A percentile compares a stretch with the other conserved stretches of the same genome.
Conservation (phyloP, 2,329 filamentous ascomycete genomes). For the Xylaria sp. region DNA sequence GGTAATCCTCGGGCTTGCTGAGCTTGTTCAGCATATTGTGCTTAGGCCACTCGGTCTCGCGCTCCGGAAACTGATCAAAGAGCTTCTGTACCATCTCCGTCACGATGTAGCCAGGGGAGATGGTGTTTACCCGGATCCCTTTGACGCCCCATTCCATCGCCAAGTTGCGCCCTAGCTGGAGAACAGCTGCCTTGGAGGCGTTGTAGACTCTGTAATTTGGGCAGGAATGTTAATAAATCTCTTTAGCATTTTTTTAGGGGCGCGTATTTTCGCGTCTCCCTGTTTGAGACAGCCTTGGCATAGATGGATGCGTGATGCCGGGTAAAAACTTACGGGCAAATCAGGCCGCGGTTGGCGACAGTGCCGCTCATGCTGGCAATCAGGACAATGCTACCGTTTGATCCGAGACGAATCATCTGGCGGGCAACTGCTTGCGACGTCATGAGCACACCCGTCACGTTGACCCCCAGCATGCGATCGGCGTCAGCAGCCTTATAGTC, state of each 20-base stretch:
- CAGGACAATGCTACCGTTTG: constrained; percentile 66
- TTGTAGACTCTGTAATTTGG: constrained; percentile 68
- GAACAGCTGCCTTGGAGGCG: constrained; percentile 74
- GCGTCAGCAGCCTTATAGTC: constrained; percentile 79
- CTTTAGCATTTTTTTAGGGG: neutral
- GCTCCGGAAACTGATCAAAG: constrained; percentile 76
- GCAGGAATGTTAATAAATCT: neutral
- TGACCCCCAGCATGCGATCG: constrained; percentile 81
- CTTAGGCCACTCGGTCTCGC: constrained; percentile 71
- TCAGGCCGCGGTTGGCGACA: constrained; percentile 66
- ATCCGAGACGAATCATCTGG: constrained; percentile 68
- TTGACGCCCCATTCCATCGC: constrained; percentile 75
- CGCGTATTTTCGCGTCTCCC: neutral
- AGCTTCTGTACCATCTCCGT: constrained; percentile 84
- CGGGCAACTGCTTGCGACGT: constrained; percentile 87
- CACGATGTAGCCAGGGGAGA: constrained; percentile 80
- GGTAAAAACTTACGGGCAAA: constrained; percentile 58
- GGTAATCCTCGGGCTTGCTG: constrained; percentile 71
- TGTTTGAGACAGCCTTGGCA: neutral
- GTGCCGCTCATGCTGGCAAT: constrained; percentile 74
- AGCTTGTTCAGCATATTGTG: constrained; percentile 84
- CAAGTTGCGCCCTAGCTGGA: constrained; percentile 73
- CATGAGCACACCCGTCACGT: constrained; percentile 84
- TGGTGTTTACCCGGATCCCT: constrained; percentile 79
- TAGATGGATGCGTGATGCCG: neutral